Base-by-base conservation (phyloP, 768 basidiomycete genomes). In the Cyclocybe aegerita region DNA sequence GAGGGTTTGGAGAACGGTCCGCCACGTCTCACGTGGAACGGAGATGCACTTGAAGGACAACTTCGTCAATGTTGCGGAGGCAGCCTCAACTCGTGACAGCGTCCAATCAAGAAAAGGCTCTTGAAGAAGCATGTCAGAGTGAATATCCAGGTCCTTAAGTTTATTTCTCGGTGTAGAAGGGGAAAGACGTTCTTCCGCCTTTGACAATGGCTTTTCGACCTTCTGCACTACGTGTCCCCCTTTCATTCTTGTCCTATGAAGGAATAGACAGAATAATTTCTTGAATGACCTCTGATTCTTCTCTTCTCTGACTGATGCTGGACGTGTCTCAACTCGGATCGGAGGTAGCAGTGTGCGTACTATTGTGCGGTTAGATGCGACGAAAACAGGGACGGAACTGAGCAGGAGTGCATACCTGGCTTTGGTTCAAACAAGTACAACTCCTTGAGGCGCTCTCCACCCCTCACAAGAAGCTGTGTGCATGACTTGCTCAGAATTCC, bases 81-180 rank as follows among this genome's bases (percentile, higher is more conserved):
- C 15, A 11, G 11, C n/a, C 11, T 29, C 11, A 7, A 54, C 35
- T n/a, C 33, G 38, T 16, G 15, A 15, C 10, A 45, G 7, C 0
- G 53, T 54, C 53, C 53, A 54, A 10, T 14, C 1, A 12, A 39
- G 48, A 45, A 54, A 54, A 3, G 49, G 42, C 9, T 16, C 12
- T 35, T 46, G 53, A 31, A 54, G 38, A 32, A 54, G 30, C 48
- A 54, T 54, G 4, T 54, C 53, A 9, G 48, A 54, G 36, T 44
- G 43, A 7, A 54, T 34, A 31, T 37, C 17, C 39, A 54, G 9
- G 4, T 50, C 12, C 11, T 23, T 23, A 5, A 23, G 23, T 23
- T 5, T 23, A 23, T 23, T 23, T 23, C 23, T 23, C 4, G 23
- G 23, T 23, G 23, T 5, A 23, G 23, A 5, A 23, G 23, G 23